phyloP scores from a whole-genome alignment of 225 moss, liverwort and hornwort genomes.

The Polytrichum commune region DNA sequence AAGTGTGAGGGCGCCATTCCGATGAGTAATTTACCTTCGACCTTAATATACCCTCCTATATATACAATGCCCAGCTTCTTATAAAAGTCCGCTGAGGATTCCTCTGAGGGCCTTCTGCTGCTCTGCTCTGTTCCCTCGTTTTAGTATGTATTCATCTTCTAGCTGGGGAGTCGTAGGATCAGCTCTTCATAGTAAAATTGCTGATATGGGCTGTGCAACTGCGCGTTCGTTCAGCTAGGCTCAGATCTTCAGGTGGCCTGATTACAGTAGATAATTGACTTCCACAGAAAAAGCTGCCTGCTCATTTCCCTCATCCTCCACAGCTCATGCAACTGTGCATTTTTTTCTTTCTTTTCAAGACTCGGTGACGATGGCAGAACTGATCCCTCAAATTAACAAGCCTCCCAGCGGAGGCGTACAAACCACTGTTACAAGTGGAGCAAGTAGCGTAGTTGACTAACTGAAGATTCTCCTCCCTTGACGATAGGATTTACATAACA shows the following conservation, averaged over 20 bases:
- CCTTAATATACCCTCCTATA: neutral
- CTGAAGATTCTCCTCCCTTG: neutral
- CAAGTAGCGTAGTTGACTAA: neutral
- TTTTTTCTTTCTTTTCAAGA: neutral
- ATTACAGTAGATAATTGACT: neutral
- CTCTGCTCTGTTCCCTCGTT: neutral
- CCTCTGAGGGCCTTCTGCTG: neutral
- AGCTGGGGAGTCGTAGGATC: neutral
- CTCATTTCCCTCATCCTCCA: neutral
- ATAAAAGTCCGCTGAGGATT: neutral
- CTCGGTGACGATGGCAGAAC: neutral
- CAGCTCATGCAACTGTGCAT: neutral
- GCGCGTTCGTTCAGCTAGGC: neutral
- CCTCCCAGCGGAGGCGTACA: neutral
- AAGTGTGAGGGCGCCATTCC: constrained; percentile 28
- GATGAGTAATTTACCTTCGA: neutral
- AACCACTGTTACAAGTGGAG: neutral
- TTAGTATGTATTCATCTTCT: constrained; percentile 2
- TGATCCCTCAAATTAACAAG: neutral
- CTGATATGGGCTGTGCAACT: neutral
- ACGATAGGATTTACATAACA: neutral
- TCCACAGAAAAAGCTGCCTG: neutral
- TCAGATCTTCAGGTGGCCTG: neutral
- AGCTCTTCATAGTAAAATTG: neutral
- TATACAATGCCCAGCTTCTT: neutral